Evolutionary conservation across 805 yeast species (phyloP).

Genomic region (Pichia rugopelliculosa): DNA sequence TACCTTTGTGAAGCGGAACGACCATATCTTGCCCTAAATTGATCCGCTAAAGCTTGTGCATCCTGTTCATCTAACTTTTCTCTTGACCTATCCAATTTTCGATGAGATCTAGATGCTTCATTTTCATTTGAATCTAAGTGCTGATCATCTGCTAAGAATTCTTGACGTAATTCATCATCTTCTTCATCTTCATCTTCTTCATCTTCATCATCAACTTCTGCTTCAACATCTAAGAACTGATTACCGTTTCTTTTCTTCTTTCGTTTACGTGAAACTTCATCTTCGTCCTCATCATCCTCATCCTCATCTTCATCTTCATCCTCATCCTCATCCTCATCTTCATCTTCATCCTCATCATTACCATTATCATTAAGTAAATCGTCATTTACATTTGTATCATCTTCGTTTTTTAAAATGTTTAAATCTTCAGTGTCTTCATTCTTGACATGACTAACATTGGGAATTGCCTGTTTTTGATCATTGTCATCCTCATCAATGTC

Average conservation of each 20-base stretch:
- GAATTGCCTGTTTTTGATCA: neutral
- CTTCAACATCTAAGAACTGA: constrained; percentile 95
- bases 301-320: constrained; percentile 38
- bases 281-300: constrained; percentile 52
- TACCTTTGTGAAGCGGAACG: constrained; percentile 73
- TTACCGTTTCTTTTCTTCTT: constrained; percentile 53
- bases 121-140: constrained; percentile 34
- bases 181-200: constrained; percentile 92
- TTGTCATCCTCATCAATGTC: constrained; percentile 1
- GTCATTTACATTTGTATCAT: constrained; percentile 6
- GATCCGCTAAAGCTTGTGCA: constrained; percentile 89
- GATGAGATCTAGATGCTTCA: constrained; percentile 61
- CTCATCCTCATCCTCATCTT: constrained; percentile 24
- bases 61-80: constrained; percentile 89
- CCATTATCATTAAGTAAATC: constrained; percentile 15
- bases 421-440: neutral
- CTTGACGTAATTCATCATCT: constrained; percentile 80
- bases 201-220: constrained; percentile 97
- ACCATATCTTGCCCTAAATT: constrained; percentile 87
- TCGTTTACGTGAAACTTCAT: constrained; percentile 42
- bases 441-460: neutral
- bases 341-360: constrained; percentile 14
- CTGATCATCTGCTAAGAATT: constrained; percentile 72
- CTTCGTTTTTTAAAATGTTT: neutral
- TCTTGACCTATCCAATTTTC: constrained; percentile 77